Percentiles rank a stretch among this genome's conserved stretches.
phyloP scores from a whole-genome alignment of 768 basidiomycete species.

The Calocybe cyanea region DNA sequence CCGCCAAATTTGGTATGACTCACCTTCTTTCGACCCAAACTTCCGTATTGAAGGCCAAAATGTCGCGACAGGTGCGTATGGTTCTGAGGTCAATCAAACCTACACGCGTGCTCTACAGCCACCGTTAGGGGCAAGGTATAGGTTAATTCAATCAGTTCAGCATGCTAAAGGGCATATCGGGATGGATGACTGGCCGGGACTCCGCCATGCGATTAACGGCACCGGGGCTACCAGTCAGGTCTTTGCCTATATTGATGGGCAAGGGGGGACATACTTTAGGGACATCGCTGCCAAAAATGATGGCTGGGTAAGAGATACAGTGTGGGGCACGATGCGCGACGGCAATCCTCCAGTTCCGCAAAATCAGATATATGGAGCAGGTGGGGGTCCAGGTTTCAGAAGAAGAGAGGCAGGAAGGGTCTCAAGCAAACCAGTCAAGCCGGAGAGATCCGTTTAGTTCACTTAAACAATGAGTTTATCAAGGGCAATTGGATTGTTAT shows the following conservation, averaged over 20 bases:
- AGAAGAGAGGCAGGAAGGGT: conserved; percentile 12
- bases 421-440: conserved; percentile 1
- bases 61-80: conserved; percentile 21
- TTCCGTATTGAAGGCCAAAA: not conserved
- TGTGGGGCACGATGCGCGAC: conserved; percentile 27
- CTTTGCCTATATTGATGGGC: conserved; percentile 27
- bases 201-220: conserved; percentile 29
- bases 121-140: conserved; percentile 19
- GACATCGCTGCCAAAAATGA: conserved; percentile 29
- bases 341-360: conserved; percentile 24
- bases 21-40: not conserved
- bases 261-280: conserved; percentile 28
- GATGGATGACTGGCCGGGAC: conserved; percentile 30
- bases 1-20: conserved; percentile 22
- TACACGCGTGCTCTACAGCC: conserved; percentile 24
- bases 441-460: not conserved
- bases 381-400: conserved; percentile 27
- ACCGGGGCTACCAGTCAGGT: conserved; percentile 27
- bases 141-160: conserved; percentile 25
- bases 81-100: conserved; percentile 26
- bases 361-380: conserved; percentile 26
- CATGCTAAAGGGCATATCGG: conserved; percentile 27
- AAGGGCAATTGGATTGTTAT: not conserved
- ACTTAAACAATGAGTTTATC: not conserved
- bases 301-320: conserved; percentile 26